Evolutionary conservation across 1,284 basidiomycete species (phyloP).

Genomic region (Pterulicium gracile): DNA sequence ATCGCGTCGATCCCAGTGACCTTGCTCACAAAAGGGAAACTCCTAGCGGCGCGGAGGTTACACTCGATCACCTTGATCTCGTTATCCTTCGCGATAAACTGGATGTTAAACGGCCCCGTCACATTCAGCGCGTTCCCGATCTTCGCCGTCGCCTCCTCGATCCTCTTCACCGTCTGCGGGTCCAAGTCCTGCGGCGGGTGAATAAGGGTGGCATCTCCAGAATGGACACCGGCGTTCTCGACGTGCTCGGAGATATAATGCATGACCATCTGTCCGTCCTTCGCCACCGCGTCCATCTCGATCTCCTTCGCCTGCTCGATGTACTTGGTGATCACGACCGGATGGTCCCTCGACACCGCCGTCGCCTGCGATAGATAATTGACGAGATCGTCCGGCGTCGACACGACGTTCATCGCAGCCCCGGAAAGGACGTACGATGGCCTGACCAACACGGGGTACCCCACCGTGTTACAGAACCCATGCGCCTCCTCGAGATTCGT

Average conservation of each 20-base stretch:
- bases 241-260: constrained; percentile 99
- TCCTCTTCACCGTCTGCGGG: constrained; percentile 90
- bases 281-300: constrained; percentile 98
- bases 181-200: constrained; percentile 97
- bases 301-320: constrained; percentile 99
- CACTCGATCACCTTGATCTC: constrained; percentile 99
- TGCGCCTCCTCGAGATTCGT: constrained; percentile 86
- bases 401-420: constrained; percentile 99
- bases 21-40: constrained; percentile 99
- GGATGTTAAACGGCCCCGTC: constrained; percentile 98
- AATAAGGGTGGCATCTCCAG: constrained; percentile 95
- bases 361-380: constrained; percentile 95
- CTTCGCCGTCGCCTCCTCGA: constrained; percentile 94
- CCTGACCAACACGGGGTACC: constrained; percentile 92
- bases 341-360: constrained; percentile 93
- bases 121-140: constrained; percentile 98
- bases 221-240: constrained; percentile 97
- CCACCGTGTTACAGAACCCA: constrained; percentile 82
- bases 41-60: constrained; percentile 94
- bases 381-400: constrained; percentile 81
- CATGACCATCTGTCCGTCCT: constrained; percentile 97
- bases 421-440: constrained; percentile 98
- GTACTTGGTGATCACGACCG: constrained; percentile 98
- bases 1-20: constrained; percentile 97
- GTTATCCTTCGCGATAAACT: constrained; percentile 99